Base-by-base conservation (phyloP, 345 rosid genomes). In the Stellera chamaejasme region DNA sequence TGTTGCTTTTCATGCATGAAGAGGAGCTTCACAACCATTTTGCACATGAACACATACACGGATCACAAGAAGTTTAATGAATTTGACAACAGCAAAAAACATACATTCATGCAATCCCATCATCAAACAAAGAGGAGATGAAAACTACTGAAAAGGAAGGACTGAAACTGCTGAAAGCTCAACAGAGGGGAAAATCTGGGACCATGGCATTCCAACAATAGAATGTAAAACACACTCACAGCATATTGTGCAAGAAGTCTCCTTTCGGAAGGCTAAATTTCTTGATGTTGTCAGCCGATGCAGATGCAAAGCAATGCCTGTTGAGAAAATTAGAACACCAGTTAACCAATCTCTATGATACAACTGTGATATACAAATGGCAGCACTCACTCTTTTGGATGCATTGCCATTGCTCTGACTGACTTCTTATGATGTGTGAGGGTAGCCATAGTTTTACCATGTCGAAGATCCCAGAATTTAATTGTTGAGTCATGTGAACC, bases 371-470 rank as follows among this genome's bases (percentile, higher is more conserved):
- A 15, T 42, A 55, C 28, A 43, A 42, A 48, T 42, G 47, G 43
- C 32, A 47, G 28, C n/a, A 51, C 82, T 44, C 75, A 94, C 99
- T 94, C 97, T 65, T 82, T 80, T 15, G 97, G 97, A 85, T 94
- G 99, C 56, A 50, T 68, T 32, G 97, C 83, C 95, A 94, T 78
- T 63, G 99, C 97, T 72, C 97, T 78, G 43, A 94, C 99, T 64
- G 97, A 90, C 74, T 94, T 94, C 72, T 94, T 90, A 74, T 94
- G 99, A 72, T 94, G 96, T 44, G 99, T 94, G 60, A 94, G 82
- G 27, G 97, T 90, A 50, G 80, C 32, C 96, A 94, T 84, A 1
- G 99, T 87, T 79, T 80, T 90, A 19, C 99, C 99, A 65, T 85
- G 76, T 83, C 99, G 78, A 45, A 90, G 97, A 65, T 90, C 99